Evolutionary conservation across 108 stramenopile species (phyloP).

Genomic region (Cyclotella kingstonii): DNA sequence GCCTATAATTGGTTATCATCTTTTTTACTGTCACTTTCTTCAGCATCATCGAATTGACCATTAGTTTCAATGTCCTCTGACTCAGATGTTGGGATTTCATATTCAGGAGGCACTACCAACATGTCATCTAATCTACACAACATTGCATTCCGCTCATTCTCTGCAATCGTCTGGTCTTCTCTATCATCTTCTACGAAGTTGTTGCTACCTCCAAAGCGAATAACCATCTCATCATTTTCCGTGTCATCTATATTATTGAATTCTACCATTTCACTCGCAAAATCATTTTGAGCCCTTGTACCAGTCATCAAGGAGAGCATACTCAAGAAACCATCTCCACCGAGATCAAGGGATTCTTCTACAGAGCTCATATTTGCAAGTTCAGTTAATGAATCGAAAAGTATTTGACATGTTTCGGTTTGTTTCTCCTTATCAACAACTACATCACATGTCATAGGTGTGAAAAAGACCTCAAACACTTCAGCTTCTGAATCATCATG

Average conservation of each 20-base stretch:
- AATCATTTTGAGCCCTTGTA: constrained; percentile 25
- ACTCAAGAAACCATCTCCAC: constrained; percentile 33
- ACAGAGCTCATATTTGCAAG: constrained; percentile 61
- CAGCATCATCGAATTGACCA: constrained; percentile 72
- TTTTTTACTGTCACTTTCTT: constrained; percentile 36
- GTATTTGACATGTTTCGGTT: constrained; percentile 39
- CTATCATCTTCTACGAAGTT: constrained; percentile 33
- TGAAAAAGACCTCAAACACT: constrained; percentile 56
- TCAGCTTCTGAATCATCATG: constrained; percentile 13
- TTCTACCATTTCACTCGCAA: constrained; percentile 20
- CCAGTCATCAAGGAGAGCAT: constrained; percentile 48
- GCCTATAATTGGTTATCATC: neutral
- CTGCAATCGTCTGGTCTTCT: constrained; percentile 12
- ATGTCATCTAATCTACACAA: constrained; percentile 27
- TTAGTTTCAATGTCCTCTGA: too few species aligned
- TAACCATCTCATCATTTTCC: constrained; percentile 30
- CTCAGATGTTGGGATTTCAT: constrained; percentile 40
- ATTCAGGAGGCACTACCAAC: constrained; percentile 66
- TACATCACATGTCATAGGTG: constrained; percentile 17
- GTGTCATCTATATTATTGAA: constrained; percentile 8
- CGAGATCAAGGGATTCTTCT: constrained; percentile 48
- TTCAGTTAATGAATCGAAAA: constrained; percentile 65
- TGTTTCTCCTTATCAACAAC: constrained; percentile 6
- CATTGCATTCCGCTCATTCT: constrained; percentile 21
- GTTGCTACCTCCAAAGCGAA: constrained; percentile 29